Base-by-base conservation (phyloP, 2,329 filamentous ascomycete species). In the Microdochium paspali region DNA sequence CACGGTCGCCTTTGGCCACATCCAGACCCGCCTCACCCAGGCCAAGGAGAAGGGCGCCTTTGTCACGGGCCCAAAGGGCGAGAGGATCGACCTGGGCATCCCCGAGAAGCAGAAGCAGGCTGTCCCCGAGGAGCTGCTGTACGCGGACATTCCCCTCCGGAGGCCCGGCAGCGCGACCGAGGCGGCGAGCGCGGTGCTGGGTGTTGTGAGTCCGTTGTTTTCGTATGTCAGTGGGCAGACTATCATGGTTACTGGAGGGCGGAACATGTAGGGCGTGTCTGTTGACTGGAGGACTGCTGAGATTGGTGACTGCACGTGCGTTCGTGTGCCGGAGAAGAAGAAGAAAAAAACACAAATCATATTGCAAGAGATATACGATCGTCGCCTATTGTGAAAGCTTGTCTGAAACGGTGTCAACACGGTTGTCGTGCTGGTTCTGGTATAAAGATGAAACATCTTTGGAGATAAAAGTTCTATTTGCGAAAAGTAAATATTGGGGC, bases 211-310 rank as follows among this genome's bases (percentile, higher is more conserved):
- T 60, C 89, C 90, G 24, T 65, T 90, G 59, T 89, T 93, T 58
- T 82, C 82, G 35, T 95, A 95, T 69, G 87, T 95, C 3, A 84
- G 78, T 52, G 89, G 90, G 0, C 88, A 95, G 76, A 91, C 87
- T 1, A 85, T 95, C 55, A 87, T 83, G 70, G 87, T 93, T 46
- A 93, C 87, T 4, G 89, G 88, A 13, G 88, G 89, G 2, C 72
- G 77, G 49, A 79, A 80, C 54, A 80, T 80, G 71, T 81, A 40
- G 18, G 18, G 18, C 18, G 15, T 20, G 12, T 9, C n/a, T 12
- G n/a, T n/a, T n/a, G n/a, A n/a, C n/a, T n/a, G n/a, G n/a, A n/a
- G n/a, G n/a, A n/a, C n/a, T n/a, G n/a, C n/a, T n/a, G n/a, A n/a
- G n/a, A n/a, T n/a, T n/a, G n/a, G n/a, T n/a, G n/a, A n/a, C n/a